Evolutionary conservation across 768 basidiomycete genomes (phyloP), one percentile per base, ranked within the genome.

Genomic region (Russula virescens): DNA sequence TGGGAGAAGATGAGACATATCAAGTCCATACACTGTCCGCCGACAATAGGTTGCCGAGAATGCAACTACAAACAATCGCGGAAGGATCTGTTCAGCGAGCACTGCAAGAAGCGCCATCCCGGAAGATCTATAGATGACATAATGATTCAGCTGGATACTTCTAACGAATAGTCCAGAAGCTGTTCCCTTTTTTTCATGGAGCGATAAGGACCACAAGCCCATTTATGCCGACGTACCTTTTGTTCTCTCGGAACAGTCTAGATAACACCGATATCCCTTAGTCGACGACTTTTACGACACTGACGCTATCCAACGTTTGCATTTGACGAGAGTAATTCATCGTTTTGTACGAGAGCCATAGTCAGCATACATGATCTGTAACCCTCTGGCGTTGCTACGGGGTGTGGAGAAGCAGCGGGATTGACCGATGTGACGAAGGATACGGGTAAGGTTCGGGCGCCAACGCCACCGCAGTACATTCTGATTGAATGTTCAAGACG

Each of bases 1-100:
- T 63, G 62, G 62, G 62, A 63, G 52, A 63, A 50, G 58, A 10
- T 14, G 14, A 58, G 62, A 35, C 62, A 63, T 7, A 26, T 63
- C 31, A 59, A 60, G 25, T 63, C 62, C 47, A 31, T 63, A 38
- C 62, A 63, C 21, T 14, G 26, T 45, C 62, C 62, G 21, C 62
- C 58, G 51, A 50, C 62, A 49, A 54, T 63, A 25, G 62, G 58
- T 10, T 63, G 62, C 46, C 38, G 53, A 45, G 25, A 7, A 14
- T 63, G 62, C 58, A 55, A 50, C 34, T 63, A 63, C 53, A 63
- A 63, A 52, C 62, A 63, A 50, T 63, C 62, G 2, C 62, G 62
- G 18, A 63, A 63, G 23, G 62, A 63, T 9, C 31, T 63, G 9
- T 63, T 63, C 58, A 55, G 31, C 40, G 62, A 63, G 6, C 62